phyloP scores from a whole-genome alignment of 2,329 filamentous ascomycete genomes.

The Ascochyta rabiei region DNA sequence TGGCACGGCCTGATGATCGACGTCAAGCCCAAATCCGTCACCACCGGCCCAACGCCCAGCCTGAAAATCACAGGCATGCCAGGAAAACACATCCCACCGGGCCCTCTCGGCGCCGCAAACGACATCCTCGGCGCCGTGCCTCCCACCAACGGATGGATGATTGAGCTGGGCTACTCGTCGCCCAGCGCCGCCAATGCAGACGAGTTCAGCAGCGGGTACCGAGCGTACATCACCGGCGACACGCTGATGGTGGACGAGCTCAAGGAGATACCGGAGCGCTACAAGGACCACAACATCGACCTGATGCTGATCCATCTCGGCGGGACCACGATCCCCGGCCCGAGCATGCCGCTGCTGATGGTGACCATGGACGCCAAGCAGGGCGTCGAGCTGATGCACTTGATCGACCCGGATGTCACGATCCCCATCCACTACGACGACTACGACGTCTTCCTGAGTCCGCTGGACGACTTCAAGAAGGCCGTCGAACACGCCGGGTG shows the following conservation, averaged over 20 bases:
- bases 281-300: slow-evolving; percentile 62
- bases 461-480: slow-evolving; percentile 65
- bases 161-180: slow-evolving; percentile 62
- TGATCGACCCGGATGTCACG: slow-evolving; percentile 66
- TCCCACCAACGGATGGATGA: slow-evolving; percentile 70
- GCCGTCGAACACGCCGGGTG: slow-evolving; percentile 60
- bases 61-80: slow-evolving; percentile 68
- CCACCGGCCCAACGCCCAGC: slow-evolving; percentile 41
- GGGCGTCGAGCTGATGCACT: slow-evolving; percentile 63
- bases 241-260: slow-evolving; percentile 68
- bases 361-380: slow-evolving; percentile 72
- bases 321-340: slow-evolving; percentile 68
- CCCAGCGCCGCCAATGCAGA: slow-evolving; percentile 11
- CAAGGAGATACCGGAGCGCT: slow-evolving; percentile 63
- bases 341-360: slow-evolving; percentile 66
- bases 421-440: slow-evolving; percentile 56
- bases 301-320: slow-evolving; percentile 71
- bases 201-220: slow-evolving; percentile 57
- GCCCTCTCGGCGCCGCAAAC: slow-evolving; percentile 54
- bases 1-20: slow-evolving; percentile 61
- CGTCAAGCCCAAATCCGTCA: slow-evolving; percentile 33
- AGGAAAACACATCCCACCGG: slow-evolving; percentile 65
- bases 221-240: slow-evolving; percentile 71
- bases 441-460: slow-evolving; percentile 66
- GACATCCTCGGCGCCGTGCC: slow-evolving; percentile 61